Evolutionary conservation across 2,329 filamentous ascomycete species (phyloP), one percentile per base, ranked within the genome.

Genomic region (Aspergillus novofumigatus): DNA sequence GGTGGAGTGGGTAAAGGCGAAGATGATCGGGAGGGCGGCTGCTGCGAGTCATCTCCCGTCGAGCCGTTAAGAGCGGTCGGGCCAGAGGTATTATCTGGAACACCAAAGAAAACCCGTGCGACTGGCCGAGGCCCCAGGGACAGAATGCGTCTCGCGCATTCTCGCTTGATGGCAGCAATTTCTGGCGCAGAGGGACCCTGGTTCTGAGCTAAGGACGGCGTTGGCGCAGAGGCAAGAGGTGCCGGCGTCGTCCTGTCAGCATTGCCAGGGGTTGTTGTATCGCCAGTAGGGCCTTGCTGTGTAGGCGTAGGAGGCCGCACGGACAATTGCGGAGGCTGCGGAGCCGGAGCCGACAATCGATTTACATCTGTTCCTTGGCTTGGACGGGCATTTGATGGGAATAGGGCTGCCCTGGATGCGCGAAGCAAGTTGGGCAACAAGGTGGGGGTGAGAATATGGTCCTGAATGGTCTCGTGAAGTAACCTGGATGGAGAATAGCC

Each of bases 371-470:
- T 56, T 53, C 52, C 59, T 61, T 54, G 59, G 56, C 61, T 82
- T 58, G 86, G 88, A 60, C 88, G 86, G 66, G 84, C 81, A 75
- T 95, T 95, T 75, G 91, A 89, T 64, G 94, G 93, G 72, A 97
- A 97, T 55, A 97, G 79, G 59, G 89, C 84, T 67, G 84, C 85
- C 71, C 94, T 89, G 67, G 90, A 81, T 64, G 86, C 73, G 54
- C 71, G 72, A 23, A 80, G 72, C 64, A 90, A 75, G 70, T 80
- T 80, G 71, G 89, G 86, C 55, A 92, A 79, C 64, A 83, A 80
- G 60, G 81, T 80, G 64, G 86, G 80, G 75, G 87, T 83, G 60
- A 91, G 79, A 59, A 90, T 71, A 69, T 82, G 77, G 82, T 80
- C 76, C 82, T 89, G 73, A 68, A 77, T 78, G 66, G 70, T 74